These are phyloP conservation scores for Brassica nigra DNA, from an alignment of 345 rosid species.

Conservation along the genomic window DNA sequence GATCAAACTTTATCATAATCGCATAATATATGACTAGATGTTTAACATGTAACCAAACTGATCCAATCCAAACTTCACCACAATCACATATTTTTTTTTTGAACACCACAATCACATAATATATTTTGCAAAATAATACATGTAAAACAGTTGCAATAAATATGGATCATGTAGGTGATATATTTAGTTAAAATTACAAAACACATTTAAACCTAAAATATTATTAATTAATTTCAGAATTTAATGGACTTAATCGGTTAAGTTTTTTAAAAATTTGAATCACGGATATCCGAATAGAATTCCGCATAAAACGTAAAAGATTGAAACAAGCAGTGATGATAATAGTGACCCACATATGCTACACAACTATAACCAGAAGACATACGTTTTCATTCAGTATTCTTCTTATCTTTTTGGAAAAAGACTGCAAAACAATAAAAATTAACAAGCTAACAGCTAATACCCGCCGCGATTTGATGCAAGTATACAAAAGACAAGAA, in stretches of 20 bases:
- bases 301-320: background rate
- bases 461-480: slow-evolving; percentile 36
- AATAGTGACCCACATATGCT: background rate
- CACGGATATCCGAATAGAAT: background rate
- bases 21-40: background rate
- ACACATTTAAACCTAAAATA: no score
- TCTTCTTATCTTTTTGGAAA: slow-evolving; percentile 27
- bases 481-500: slow-evolving; percentile 20
- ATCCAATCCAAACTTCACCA: background rate
- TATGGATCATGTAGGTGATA: background rate
- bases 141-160: background rate
- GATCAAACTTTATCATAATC: background rate
- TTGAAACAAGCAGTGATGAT: slow-evolving; percentile 17
- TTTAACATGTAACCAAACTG: background rate
- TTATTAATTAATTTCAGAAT: no score
- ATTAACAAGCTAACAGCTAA: slow-evolving; percentile 36
- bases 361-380: slow-evolving; percentile 17
- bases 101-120: background rate
- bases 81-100: background rate
- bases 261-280: background rate
- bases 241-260: background rate
- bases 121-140: background rate
- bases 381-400: slow-evolving; percentile 1
- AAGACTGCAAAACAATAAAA: slow-evolving; percentile 23
- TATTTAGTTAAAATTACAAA: no score